phyloP scores from a whole-genome alignment of 768 basidiomycete genomes.

The Asterophora parasitica region DNA sequence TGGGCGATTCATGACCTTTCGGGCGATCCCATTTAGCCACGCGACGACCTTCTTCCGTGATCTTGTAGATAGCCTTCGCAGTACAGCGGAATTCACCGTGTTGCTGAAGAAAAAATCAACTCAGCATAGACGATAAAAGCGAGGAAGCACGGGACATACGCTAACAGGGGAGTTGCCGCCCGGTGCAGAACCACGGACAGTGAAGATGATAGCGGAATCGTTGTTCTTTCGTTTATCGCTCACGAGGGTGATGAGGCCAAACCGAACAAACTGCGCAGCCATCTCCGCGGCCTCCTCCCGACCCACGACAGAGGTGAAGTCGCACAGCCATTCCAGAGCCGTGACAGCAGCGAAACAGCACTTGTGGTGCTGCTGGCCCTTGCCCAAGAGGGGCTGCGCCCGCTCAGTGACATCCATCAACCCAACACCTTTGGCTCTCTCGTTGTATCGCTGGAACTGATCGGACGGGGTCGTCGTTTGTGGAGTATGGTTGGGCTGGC shows the following conservation, averaged over 20 bases:
- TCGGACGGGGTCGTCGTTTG: constrained; percentile 46
- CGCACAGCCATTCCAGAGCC: constrained; percentile 95
- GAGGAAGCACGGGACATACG: constrained; percentile 37
- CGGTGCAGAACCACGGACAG: constrained; percentile 76
- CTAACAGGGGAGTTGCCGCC: constrained; percentile 71
- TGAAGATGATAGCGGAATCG: constrained; percentile 90
- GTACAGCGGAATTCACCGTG: constrained; percentile 96
- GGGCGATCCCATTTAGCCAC: constrained; percentile 78
- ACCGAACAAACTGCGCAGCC: constrained; percentile 96
- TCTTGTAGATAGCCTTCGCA: constrained; percentile 89
- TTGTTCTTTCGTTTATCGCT: constrained; percentile 90
- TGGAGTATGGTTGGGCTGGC: constrained; percentile 73
- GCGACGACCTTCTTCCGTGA: constrained; percentile 87
- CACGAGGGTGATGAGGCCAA: constrained; percentile 83
- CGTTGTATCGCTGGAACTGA: constrained; percentile 68
- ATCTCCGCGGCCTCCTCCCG: constrained; percentile 97
- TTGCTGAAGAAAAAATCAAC: constrained; percentile 46
- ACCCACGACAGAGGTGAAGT: constrained; percentile 94
- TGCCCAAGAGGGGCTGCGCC: constrained; percentile 48
- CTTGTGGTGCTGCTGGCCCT: constrained; percentile 46
- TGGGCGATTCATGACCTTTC: constrained; percentile 51
- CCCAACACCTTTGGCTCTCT: constrained; percentile 69
- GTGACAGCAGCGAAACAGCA: constrained; percentile 82
- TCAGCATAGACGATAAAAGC: constrained; percentile 9
- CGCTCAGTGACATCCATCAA: constrained; percentile 71